These are phyloP conservation scores for Penicillium egyptiacum DNA, from an alignment of 495 filamentous ascomycete genomes.

Conservation along the genomic window DNA sequence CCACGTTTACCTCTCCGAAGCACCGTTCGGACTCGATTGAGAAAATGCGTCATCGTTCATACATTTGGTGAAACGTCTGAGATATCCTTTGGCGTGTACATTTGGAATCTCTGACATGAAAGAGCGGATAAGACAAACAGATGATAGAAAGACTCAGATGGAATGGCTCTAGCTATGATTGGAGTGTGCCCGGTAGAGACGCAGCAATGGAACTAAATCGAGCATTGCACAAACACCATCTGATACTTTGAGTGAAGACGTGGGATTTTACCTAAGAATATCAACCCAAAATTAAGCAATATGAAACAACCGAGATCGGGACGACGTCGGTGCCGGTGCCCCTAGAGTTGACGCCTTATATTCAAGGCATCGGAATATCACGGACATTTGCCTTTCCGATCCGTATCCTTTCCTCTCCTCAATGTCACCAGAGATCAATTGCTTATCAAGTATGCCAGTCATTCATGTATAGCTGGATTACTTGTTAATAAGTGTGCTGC, in stretches of 20 bases:
- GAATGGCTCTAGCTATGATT: background rate
- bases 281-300: background rate
- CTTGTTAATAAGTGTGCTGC: background rate
- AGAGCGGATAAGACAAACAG: background rate
- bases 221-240: background rate
- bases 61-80: background rate
- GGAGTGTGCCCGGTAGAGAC: background rate
- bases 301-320: conserved; percentile 5
- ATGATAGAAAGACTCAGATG: background rate
- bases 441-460: background rate
- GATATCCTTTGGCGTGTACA: background rate
- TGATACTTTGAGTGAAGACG: background rate
- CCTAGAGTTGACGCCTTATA: background rate
- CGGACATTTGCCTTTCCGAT: background rate
- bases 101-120: background rate
- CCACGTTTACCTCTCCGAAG: conserved; percentile 16
- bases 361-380: background rate
- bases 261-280: background rate
- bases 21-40: conserved; percentile 21
- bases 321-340: conserved; percentile 5
- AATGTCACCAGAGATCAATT: background rate
- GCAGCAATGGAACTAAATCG: background rate
- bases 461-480: background rate
- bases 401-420: background rate
- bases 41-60: conserved; percentile 18